A percentile compares a stretch with the other conserved stretches of the same genome.
Conservation (phyloP, 2,329 filamentous ascomycete genomes). For the Colletotrichum sp. region DNA sequence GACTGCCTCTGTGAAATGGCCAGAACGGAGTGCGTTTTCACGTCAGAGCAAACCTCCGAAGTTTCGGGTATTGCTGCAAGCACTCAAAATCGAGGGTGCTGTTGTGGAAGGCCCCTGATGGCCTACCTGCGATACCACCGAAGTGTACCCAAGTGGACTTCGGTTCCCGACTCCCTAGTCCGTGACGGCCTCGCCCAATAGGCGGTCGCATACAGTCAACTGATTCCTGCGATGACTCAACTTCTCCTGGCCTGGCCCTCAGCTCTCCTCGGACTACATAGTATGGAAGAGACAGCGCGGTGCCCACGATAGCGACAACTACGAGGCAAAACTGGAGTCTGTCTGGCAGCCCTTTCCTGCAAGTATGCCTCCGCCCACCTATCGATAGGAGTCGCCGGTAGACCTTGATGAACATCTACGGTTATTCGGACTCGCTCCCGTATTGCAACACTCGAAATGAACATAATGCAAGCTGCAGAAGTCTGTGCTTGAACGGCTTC, state of each 20-base stretch:
- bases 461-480: background rate
- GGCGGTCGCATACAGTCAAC: background rate
- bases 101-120: background rate
- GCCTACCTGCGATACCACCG: background rate
- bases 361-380: background rate
- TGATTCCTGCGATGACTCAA: constrained; percentile 14
- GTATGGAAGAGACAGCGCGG: background rate
- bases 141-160: background rate
- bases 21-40: background rate
- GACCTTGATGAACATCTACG: background rate
- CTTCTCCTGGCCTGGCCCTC: background rate
- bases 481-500: background rate
- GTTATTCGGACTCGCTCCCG: background rate
- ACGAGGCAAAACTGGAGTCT: background rate
- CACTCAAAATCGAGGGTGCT: background rate
- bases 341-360: background rate
- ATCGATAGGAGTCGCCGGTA: background rate
- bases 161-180: background rate
- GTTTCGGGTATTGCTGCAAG: background rate
- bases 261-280: background rate
- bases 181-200: background rate
- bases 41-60: background rate
- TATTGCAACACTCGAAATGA: background rate
- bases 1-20: background rate
- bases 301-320: background rate